Base-by-base conservation (phyloP, 208 protist genomes). In the Sergeia podlipaevii region DNA sequence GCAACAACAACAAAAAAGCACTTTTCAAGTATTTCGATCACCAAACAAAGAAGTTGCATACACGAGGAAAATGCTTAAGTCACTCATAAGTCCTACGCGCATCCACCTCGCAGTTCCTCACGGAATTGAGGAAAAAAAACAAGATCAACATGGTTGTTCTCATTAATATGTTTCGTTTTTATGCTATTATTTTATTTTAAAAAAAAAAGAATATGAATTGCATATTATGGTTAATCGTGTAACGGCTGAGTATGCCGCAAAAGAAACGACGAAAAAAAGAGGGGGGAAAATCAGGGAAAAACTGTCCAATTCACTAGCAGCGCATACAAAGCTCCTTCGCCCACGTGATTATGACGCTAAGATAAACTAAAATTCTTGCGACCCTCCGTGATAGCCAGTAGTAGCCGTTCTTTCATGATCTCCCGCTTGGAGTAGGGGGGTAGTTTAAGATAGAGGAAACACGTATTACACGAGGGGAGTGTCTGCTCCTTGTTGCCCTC, bases 401-500 rank as follows among this genome's bases (percentile, higher is more conserved):
- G 42, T 26, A 96, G 62, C 5, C 87, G 82, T 34, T 56, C 55
- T 37, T 71, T 68, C 83, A 96, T 90, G 28, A 80, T 78, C 2
- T 80, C 75, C 7, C 60, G 42, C 0, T 75, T 79, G 20, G 55
- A 77, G 65, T 96, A 96, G 5, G 87, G 85, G 2, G 91, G 91
- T 18, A 96, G 68, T 62, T 96, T 96, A 27, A 96, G 57, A 56
- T 96, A 96, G 11, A 90, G 47, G 39, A 96, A 96, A 61, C 91
- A 96, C 1, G 91, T 96, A 61, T 90, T 96, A 60, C 85, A 93
- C 1, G 91, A 96, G 0, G 91, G 91, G 18, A 96, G 70, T 29
- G 76, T 90, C 30, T 80, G 68, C 65, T 93, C 77, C 2, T 63
- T 67, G 4, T 39, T 33, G 21, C 51, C 63, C 21, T 91, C 89